Evolutionary conservation across 192 early-diverging fungal genomes (phyloP), one percentile per base, ranked within the genome.

Genomic region (Coemansia sp.): DNA sequence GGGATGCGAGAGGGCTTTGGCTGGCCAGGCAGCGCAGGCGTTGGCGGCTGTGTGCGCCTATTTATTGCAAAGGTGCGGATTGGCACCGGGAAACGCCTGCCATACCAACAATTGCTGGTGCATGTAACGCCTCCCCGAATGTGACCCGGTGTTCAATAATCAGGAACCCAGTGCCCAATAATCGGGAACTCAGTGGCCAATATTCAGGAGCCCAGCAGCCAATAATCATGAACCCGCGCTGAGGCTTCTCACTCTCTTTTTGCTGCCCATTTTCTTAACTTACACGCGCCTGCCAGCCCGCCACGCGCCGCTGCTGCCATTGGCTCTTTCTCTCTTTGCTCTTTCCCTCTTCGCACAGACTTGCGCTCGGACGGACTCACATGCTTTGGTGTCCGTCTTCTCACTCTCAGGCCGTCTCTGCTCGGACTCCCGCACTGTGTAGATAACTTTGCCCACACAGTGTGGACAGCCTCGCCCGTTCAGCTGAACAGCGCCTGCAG

Each of bases 281-380:
- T 27, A 19, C 61, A 54, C 26, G 61, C 61, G 49, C 45, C 27
- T 22, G 53, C 47, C 21, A 50, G 60, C 47, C 60, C 60, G 43
- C 61, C 61, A 63, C 39, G 61, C 61, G 61, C 61, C 38, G 31
- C 61, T 29, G 29, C 37, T 12, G 31, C 51, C 61, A 63, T 63
- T 63, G 61, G 61, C 50, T 55, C 21, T n/a, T n/a, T 23, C 21
- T 5, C 48, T 4, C 7, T 21, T 21, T 21, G n/a, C 48, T 49
- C 17, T 8, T 49, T 16, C 17, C 48, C 12, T 49, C 48, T n/a
- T 45, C 14, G 41, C 14, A 12, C 41, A n/a, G 41, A 45, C 41
- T n/a, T n/a, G 14, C 11, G 31, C 41, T 45, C 41, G 41, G 41
- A 12, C 41, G 41, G 41, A 45, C 41, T n/a, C 41, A 10, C 11